Base-by-base conservation (phyloP, 352 stramenopile species). In the Peronospora destructor region DNA sequence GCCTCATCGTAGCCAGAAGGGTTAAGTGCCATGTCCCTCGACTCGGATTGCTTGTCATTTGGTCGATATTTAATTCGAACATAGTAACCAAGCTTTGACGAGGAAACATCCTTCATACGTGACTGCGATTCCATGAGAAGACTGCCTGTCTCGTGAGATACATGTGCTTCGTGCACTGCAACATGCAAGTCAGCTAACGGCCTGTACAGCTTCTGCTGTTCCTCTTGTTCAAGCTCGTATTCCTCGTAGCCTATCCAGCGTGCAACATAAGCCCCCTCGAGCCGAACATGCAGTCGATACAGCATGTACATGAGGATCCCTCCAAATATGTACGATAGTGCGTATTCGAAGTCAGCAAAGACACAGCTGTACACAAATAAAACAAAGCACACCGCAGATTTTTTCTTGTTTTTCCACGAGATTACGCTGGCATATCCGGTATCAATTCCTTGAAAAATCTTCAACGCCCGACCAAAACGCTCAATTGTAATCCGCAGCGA, bases 391-490 rank as follows among this genome's bases (percentile, higher is more conserved):
- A 91, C 56, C 6, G 59, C 64, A 6, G 83, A 94, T 45, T 87
- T 90, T 45, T 76, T 82, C 44, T 75, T 85, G 71, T 90, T 84
- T 42, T 90, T 91, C 83, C 83, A 94, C 14, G 78, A 73, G 47
- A 94, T 94, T 12, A 94, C 68, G 26, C 83, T 70, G 25, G 59
- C 64, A 47, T 94, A 94, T 42, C 85, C 68, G 14, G 76, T 67
- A 49, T 91, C 83, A 38, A 87, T 56, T 56, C 72, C 85, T 45
- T 86, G 76, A n/a, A 91, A 73, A 3, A 70, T 56, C 36, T 82
- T 76, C 23, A 87, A 66, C 13, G 84, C 72, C 10, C 80, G 74
- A 28, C 66, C 64, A 52, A 91, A 71, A 3, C 83, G 78, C 30
- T 91, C 78, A 29, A 91, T 80, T 16, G 82, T 94, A 19, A 66